phyloP scores from a whole-genome alignment of 768 basidiomycete species.

The Lactarius hatsudake region DNA sequence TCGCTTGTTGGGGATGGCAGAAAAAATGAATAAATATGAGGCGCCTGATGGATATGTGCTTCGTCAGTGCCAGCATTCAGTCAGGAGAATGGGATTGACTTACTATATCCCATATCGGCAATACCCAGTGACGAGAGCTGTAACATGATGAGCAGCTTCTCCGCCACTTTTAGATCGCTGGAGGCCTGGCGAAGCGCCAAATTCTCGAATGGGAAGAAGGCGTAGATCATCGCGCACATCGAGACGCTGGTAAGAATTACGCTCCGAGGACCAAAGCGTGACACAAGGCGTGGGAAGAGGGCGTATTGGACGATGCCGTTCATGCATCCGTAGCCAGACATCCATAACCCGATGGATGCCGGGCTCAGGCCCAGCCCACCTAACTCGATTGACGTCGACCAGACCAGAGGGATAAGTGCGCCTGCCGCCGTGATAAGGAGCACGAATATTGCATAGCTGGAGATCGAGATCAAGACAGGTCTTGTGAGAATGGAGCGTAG shows the following conservation, averaged over 20 bases:
- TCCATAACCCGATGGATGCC: slow-evolving; percentile 38
- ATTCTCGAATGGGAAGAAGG: slow-evolving; percentile 31
- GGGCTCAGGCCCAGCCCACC: slow-evolving; percentile 36
- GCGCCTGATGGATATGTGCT: slow-evolving; percentile 42
- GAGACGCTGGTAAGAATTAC: slow-evolving; percentile 31
- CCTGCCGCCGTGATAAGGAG: slow-evolving; percentile 42
- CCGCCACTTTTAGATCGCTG: neutral
- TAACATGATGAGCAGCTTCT: neutral
- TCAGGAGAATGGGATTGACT: neutral
- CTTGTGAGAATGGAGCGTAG: slow-evolving; percentile 33
- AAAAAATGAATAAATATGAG: slow-evolving; percentile 64
- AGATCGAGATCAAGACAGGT: slow-evolving; percentile 40
- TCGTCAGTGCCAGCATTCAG: neutral
- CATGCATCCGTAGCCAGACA: slow-evolving; percentile 37
- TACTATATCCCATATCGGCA: neutral
- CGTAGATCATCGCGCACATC: slow-evolving; percentile 29
- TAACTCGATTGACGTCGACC: slow-evolving; percentile 33
- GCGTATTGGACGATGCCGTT: slow-evolving; percentile 40
- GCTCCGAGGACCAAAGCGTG: slow-evolving; percentile 37
- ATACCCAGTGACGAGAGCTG: neutral
- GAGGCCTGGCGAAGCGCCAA: neutral
- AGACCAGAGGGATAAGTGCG: slow-evolving; percentile 47
- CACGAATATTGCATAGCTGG: slow-evolving; percentile 43
- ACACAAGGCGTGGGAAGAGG: slow-evolving; percentile 37
- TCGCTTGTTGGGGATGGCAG: slow-evolving; percentile 58